phyloP scores from a whole-genome alignment of 75 land plant genomes.

The Cryptomeria japonica region DNA sequence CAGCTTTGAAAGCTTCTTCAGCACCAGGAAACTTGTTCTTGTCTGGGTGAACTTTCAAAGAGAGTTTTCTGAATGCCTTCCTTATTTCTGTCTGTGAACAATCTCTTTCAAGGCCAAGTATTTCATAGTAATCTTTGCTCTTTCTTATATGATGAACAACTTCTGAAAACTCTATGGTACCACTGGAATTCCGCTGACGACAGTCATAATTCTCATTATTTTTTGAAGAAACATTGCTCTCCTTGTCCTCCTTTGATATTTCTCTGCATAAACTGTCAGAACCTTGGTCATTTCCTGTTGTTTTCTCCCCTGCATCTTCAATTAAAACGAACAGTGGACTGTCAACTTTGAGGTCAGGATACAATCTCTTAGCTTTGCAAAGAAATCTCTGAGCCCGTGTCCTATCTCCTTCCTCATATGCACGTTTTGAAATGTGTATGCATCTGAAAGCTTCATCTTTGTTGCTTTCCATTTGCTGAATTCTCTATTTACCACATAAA shows the following conservation, averaged over 20 bases:
- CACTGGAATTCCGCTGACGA: not conserved
- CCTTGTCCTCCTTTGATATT: not conserved
- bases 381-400: conserved; percentile 67
- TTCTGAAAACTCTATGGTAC: not conserved
- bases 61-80: conserved; percentile 82
- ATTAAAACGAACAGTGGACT: conserved; percentile 38
- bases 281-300: not conserved
- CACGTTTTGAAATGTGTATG: conserved; percentile 58
- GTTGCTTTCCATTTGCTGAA: conserved; percentile 71
- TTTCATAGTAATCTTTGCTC: conserved; percentile 76
- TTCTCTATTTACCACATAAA: not conserved
- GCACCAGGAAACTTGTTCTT: conserved; percentile 86
- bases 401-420: conserved; percentile 53
- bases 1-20: conserved; percentile 90
- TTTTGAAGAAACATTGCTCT: not conserved
- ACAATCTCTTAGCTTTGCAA: conserved; percentile 61
- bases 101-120: conserved; percentile 62
- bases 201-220: not conserved
- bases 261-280: not conserved
- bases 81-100: conserved; percentile 76
- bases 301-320: not conserved
- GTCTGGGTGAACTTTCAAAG: conserved; percentile 92
- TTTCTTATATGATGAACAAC: conserved; percentile 63
- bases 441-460: conserved; percentile 78
- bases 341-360: conserved; percentile 54